phyloP scores from a whole-genome alignment of 768 basidiomycete species.

The Strobilomyces confusus region DNA sequence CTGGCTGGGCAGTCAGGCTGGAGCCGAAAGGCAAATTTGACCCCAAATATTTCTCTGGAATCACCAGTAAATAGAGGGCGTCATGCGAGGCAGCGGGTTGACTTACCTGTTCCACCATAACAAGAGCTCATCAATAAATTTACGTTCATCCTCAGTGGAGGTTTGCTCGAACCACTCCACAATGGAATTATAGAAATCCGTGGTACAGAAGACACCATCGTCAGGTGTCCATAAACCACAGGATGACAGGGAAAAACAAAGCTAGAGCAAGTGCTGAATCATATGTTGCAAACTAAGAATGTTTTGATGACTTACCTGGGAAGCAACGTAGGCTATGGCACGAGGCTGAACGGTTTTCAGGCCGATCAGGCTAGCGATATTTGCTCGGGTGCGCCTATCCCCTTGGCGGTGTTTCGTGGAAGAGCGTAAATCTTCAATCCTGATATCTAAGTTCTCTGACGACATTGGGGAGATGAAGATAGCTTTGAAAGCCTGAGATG shows the following conservation, averaged over 20 bases:
- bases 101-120: background rate
- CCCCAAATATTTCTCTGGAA: background rate
- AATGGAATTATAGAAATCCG: slow-evolving; percentile 1
- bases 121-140: background rate
- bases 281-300: too few relatives aligned
- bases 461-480: slow-evolving; percentile 1
- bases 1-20: background rate
- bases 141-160: background rate
- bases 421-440: background rate
- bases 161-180: slow-evolving; percentile 2
- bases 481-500: background rate
- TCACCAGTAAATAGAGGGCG: too few relatives aligned
- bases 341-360: background rate
- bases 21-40: background rate
- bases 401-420: background rate
- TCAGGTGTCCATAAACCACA: background rate
- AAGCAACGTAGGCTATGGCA: slow-evolving; percentile 7
- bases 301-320: background rate
- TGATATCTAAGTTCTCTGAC: background rate
- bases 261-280: background rate
- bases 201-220: background rate
- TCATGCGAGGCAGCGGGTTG: too few relatives aligned
- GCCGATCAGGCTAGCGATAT: background rate
- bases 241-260: slow-evolving; percentile 2
- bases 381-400: background rate